Evolutionary conservation across 169 alveolate species (phyloP), one percentile per base, ranked within the genome.

Genomic region (Cryptosporidium canis): DNA sequence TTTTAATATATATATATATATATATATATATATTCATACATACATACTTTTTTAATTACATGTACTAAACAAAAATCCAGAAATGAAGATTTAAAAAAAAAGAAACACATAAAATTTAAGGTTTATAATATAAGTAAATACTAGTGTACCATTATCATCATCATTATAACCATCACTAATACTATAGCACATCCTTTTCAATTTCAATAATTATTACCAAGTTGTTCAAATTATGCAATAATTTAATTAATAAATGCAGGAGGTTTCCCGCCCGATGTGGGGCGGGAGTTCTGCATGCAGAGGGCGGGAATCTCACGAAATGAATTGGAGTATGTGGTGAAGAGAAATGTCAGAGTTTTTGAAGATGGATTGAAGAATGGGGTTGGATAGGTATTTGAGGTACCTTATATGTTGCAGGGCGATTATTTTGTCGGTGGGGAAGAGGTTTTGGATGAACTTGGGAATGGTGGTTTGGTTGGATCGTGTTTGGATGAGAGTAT

Each of bases 341-440:
- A 77, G 55, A 7, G 51, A 35, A 8, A 39, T 56, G 56, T 58
- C 18, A 6, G 64, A 35, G 29, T 77, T 77, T 61, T 77, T 77
- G 21, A 77, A 77, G 43, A 77, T 24, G 27, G 72, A 55, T 31
- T 77, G 65, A n/a, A 58, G 44, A 27, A 77, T 58, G 5, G 87
- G 87, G 12, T 31, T 29, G n/a, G 87, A 77, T n/a, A 77, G 43
- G 39, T 77, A 77, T 41, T 61, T 77, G 11, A 77, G 44, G 7
- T 61, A 58, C 7, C 58, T 51, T 14, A 77, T 3, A 41, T 44
- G 43, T 21, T 61, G 55, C 18, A 58, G 72, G 24, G 43, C 31
- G 24, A 77, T 35, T 35, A 77, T 55, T 63, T 55, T 77, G 29
- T 56, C 55, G 1, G 87, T 77, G 31, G 87, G 87, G 24, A 58